phyloP scores from a whole-genome alignment of 1,284 basidiomycete species.

The Melanopsichium pennsylvanicum region DNA sequence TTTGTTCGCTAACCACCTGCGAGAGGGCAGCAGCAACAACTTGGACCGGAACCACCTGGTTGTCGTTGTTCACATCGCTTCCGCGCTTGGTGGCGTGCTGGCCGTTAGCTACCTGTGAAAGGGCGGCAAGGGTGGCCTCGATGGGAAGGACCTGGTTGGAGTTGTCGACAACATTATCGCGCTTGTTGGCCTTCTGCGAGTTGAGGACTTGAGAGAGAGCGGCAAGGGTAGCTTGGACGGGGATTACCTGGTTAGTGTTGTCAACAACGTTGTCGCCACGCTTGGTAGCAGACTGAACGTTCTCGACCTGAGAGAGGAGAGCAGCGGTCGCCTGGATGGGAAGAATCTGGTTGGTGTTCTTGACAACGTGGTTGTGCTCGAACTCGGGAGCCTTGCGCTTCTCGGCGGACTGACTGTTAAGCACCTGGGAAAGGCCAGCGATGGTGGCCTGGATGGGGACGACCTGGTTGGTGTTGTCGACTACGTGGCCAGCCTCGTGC shows the following conservation, averaged over 20 bases:
- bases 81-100: conserved; percentile 25
- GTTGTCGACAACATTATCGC: conserved; percentile 25
- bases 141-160: conserved; percentile 30
- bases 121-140: conserved; percentile 38
- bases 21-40: conserved; percentile 39
- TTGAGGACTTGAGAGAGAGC: conserved; percentile 32
- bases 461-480: conserved; percentile 31
- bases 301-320: conserved; percentile 13
- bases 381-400: conserved; percentile 7
- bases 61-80: conserved; percentile 16
- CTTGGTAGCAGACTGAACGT: conserved; percentile 10
- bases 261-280: conserved; percentile 15
- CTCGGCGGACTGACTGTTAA: conserved; percentile 12
- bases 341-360: conserved; percentile 23
- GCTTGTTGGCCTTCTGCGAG: conserved; percentile 22
- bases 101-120: conserved; percentile 28
- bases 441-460: conserved; percentile 30
- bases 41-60: conserved; percentile 34
- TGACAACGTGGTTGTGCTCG: conserved; percentile 1
- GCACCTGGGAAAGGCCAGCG: conserved; percentile 10
- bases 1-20: conserved; percentile 28
- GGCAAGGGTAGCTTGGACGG: conserved; percentile 36
- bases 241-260: conserved; percentile 22
- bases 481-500: conserved; percentile 6
- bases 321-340: conserved; percentile 24